Evolutionary conservation across 805 yeast genomes (phyloP).

Genomic region (Nematodospora valgi): DNA sequence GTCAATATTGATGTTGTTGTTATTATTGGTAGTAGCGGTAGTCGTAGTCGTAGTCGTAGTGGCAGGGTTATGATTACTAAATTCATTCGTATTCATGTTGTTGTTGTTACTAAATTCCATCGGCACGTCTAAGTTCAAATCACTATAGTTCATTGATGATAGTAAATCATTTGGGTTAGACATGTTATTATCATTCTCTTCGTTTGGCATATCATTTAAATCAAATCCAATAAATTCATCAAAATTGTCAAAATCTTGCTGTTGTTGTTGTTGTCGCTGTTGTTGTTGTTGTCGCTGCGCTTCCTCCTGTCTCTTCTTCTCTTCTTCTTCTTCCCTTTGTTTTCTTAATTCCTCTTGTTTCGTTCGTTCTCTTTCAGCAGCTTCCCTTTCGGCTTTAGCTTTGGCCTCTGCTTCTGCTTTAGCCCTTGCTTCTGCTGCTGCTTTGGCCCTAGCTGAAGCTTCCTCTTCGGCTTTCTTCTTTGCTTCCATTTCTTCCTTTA

Average conservation of each 20-base stretch:
- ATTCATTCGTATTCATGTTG: too few species aligned
- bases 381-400: constrained; percentile 11
- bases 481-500: constrained; percentile 12
- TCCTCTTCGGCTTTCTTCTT: constrained; percentile 15
- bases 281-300: constrained; percentile 8
- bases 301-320: constrained; percentile 11
- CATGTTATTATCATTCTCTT: constrained; percentile 1
- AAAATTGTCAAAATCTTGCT: constrained; percentile 11
- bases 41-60: too few species aligned
- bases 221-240: constrained; percentile 18
- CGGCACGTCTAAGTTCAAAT: constrained; percentile 6
- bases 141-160: constrained; percentile 4
- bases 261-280: constrained; percentile 8
- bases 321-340: constrained; percentile 16
- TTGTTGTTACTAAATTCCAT: neutral
- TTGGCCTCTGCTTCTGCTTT: constrained; percentile 21
- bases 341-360: constrained; percentile 13
- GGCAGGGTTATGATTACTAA: too few species aligned
- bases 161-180: constrained; percentile 1
- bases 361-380: constrained; percentile 14
- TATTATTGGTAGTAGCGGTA: too few species aligned
- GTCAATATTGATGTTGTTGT: constrained; percentile 4
- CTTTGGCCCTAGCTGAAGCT: constrained; percentile 17
- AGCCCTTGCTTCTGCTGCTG: constrained; percentile 12
- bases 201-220: constrained; percentile 6